Base-by-base conservation (phyloP, 192 early-diverging fungal genomes). In the Coemansia sp. region DNA sequence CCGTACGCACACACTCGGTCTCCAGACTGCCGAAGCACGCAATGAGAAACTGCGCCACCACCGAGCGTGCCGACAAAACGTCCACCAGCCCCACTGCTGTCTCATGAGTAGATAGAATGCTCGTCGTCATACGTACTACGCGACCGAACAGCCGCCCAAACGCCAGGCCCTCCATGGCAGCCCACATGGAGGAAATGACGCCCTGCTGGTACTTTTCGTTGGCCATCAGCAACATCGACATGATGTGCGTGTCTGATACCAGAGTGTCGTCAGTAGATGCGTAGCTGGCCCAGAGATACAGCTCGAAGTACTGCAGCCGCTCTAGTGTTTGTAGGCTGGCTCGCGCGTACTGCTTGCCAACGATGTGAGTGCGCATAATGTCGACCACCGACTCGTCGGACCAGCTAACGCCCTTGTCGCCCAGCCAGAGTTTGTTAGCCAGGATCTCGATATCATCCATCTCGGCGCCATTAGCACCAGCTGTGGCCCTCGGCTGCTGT, bases 201-300 rank as follows among this genome's bases (percentile, higher is more conserved):
- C 88, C 82, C 65, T 94, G 88, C 59, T 91, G 86, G 72, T 87
- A 88, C 78, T 99, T 98, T 73, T 97, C 97, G 78, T 98, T 98
- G 8, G 95, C 69, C 82, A 99, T 87, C 50, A 95, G 62, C 6
- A 92, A 87, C 17, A 97, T 91, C 2, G 95, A 93, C 10, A 96
- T 51, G 5, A 91, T 72, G 61, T 93, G 88, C 38, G 74, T 74
- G 8, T 86, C 71, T 2, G 80, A 68, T 25, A 81, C 66, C 51
- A 42, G n/a, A 14, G 42, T 5, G 11, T 41, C 59, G 9, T 36
- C 29, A 12, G 59, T 45, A 25, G 64, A 44, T 25, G 76, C 64
- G 64, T 87, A 95, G 72, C 87, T 66, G 0, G 89, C 91, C 95
- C 94, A 96, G 15, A 97, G 80, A 67, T 91, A 95, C 10, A 8